Conservation (phyloP, 257 asterid genomes). For the Petunia axillaris region DNA sequence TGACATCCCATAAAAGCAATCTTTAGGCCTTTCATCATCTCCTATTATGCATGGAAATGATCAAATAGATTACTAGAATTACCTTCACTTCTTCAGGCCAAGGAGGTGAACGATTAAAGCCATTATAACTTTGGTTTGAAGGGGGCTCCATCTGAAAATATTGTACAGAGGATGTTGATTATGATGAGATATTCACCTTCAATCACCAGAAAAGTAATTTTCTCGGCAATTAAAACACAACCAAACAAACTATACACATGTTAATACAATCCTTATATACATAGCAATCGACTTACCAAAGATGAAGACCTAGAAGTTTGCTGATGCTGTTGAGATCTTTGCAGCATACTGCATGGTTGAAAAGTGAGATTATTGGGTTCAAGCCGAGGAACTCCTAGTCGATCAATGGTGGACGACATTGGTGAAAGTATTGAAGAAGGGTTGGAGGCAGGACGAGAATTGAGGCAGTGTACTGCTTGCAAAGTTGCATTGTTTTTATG, state of each 20-base stretch:
- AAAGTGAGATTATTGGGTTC: no score
- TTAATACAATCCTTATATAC: background rate
- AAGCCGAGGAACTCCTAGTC: background rate
- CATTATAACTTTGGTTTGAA: slow-evolving; percentile 85
- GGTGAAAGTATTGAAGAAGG: background rate
- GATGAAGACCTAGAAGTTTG: slow-evolving; percentile 44
- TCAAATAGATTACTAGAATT: background rate
- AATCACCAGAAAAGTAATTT: slow-evolving; percentile 21
- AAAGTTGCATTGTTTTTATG: slow-evolving; percentile 53
- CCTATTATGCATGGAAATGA: background rate
- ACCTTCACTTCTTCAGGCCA: slow-evolving; percentile 78
- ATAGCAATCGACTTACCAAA: slow-evolving; percentile 42
- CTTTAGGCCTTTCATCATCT: background rate
- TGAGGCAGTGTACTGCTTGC: slow-evolving; percentile 34
- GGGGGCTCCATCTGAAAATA: slow-evolving; percentile 87
- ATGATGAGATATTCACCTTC: slow-evolving; percentile 58
- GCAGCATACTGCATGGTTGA: slow-evolving; percentile 31
- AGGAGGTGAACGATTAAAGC: slow-evolving; percentile 41
- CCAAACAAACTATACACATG: no score
- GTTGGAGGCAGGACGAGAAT: background rate
- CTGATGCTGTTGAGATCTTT: slow-evolving; percentile 60
- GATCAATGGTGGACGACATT: slow-evolving; percentile 38
- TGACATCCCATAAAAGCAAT: background rate
- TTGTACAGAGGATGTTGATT: no score
- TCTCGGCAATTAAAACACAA: background rate